These are phyloP conservation scores for Tylopilus felleus DNA, from an alignment of 768 basidiomycete genomes.

Conservation along the genomic window DNA sequence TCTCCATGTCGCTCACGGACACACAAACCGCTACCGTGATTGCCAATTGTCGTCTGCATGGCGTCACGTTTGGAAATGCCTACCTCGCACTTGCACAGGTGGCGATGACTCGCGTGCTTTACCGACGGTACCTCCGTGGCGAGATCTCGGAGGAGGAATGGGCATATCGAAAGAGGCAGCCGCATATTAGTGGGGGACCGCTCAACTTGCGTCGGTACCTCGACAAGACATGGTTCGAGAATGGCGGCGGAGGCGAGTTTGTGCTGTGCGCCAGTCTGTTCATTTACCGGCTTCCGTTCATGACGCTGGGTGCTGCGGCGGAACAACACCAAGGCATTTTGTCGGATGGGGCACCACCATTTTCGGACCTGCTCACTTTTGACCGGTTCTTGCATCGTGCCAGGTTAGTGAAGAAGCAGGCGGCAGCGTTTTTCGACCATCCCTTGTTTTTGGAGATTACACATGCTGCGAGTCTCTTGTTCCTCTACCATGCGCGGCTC, in stretches of 20 bases:
- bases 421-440: conserved; percentile 32
- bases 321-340: not conserved
- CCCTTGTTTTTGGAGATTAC: conserved; percentile 47
- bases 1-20: conserved; percentile 23
- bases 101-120: conserved; percentile 50
- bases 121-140: conserved; percentile 44
- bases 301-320: conserved; percentile 35
- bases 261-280: conserved; percentile 43
- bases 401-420: conserved; percentile 36
- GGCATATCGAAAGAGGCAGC: not conserved
- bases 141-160: conserved; percentile 31
- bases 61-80: conserved; percentile 50
- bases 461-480: not conserved
- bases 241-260: conserved; percentile 42
- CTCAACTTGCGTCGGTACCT: conserved; percentile 50
- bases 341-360: conserved; percentile 34
- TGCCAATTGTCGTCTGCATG: conserved; percentile 39
- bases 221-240: conserved; percentile 42
- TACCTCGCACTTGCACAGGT: conserved; percentile 50
- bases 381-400: conserved; percentile 45
- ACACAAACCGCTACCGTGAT: conserved; percentile 33
- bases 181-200: conserved; percentile 23
- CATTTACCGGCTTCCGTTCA: conserved; percentile 42
- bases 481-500: not conserved
- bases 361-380: conserved; percentile 39